phyloP scores from a whole-genome alignment of 306 rosid genomes.

The Pachyrhizus erosus region DNA sequence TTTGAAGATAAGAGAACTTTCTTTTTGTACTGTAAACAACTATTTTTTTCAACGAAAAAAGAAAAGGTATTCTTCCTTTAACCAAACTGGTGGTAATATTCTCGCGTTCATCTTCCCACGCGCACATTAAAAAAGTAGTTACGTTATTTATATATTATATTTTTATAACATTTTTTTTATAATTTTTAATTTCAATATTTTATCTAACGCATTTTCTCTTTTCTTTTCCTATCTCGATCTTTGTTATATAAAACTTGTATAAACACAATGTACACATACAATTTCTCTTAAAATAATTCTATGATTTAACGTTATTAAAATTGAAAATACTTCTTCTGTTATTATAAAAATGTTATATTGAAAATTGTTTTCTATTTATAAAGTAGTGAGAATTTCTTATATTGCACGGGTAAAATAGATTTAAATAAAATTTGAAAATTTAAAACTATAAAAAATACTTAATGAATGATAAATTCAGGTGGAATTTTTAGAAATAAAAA shows the following conservation, averaged over 20 bases:
- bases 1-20: constrained; percentile 9
- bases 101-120: neutral
- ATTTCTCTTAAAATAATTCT: neutral
- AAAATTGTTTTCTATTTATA: neutral
- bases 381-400: neutral
- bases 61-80: neutral
- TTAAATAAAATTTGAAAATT: neutral
- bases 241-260: neutral
- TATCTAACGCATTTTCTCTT: too few species aligned
- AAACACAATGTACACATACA: neutral
- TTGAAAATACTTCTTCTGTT: neutral
- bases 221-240: neutral
- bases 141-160: neutral
- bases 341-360: neutral
- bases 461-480: neutral
- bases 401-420: neutral
- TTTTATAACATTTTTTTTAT: neutral
- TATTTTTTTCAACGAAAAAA: neutral
- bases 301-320: neutral
- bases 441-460: neutral
- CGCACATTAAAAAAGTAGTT: neutral
- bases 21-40: neutral
- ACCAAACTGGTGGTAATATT: constrained; percentile 23
- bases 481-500: too few species aligned
- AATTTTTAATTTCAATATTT: neutral